These are phyloP conservation scores for Exophiala phaeomuriformis DNA, from an alignment of 2,329 filamentous ascomycete genomes.

Conservation along the genomic window DNA sequence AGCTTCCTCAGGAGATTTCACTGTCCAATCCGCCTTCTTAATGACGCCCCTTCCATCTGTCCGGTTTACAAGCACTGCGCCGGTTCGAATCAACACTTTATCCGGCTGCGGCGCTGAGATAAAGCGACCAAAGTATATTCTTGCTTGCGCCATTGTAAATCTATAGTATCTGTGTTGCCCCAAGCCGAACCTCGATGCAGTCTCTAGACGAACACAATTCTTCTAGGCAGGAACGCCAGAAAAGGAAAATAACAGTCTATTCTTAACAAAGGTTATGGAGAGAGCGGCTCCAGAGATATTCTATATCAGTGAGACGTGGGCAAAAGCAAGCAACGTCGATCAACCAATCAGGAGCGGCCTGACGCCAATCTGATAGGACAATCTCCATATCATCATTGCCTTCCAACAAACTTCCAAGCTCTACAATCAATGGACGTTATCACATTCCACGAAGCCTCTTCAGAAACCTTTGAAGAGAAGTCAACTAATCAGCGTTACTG, in stretches of 20 bases:
- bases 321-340: conserved; percentile 7
- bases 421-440: background rate
- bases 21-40: conserved; percentile 23
- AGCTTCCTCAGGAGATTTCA: conserved; percentile 17
- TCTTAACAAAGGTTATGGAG: background rate
- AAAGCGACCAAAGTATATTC: conserved; percentile 26
- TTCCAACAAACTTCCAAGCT: background rate
- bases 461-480: background rate
- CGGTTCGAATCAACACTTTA: conserved; percentile 21
- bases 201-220: background rate
- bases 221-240: background rate
- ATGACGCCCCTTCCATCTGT: conserved; percentile 23
- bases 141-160: conserved; percentile 8
- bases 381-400: conserved; percentile 2
- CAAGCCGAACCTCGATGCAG: background rate
- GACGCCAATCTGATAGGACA: conserved; percentile 7
- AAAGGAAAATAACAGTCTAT: background rate
- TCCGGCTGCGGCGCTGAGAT: conserved; percentile 24
- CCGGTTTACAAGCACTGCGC: conserved; percentile 24
- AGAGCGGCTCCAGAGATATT: background rate
- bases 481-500: background rate
- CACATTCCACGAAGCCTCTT: background rate
- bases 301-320: conserved; percentile 17
- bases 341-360: conserved; percentile 15
- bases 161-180: conserved; percentile 1